Base-by-base conservation (phyloP, 306 rosid species). In the Casuarina glauca region DNA sequence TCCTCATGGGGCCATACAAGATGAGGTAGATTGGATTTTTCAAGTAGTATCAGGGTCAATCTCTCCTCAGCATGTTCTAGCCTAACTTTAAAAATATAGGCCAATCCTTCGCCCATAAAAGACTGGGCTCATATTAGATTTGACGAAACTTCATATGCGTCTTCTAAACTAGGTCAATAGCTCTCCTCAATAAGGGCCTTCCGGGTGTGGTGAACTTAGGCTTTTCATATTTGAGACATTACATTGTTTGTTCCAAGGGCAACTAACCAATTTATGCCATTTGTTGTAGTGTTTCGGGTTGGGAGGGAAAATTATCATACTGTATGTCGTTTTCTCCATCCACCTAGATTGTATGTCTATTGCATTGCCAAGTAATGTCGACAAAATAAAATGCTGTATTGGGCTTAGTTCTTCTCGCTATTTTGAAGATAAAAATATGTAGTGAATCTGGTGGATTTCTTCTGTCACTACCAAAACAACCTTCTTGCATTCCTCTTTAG, bases 401-500 rank as follows among this genome's bases (percentile, higher is more conserved):
- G 41, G 46, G 8, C 7, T 32, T 70, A 44, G 35, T 16, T 44
- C 5, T 54, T 44, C 44, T 13, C 5, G 1, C 54, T 52, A 10
- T 38, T 51, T 62, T 16, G 39, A 35, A n/a, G 44, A 45, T 12
- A 26, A 12, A 74, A 19, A 43, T 58, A 26, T 39, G 17, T 69
- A 16, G 71, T 57, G 41, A 46, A 44, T 57, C 16, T 43, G 53
- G 60, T 46, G 73, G 26, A 46, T 41, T 3, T 43, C 32, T 46
- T 70, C 10, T 41, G 9, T 43, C 8, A 39, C 26, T 16, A 55
- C 44, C 38, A 13, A 48, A 3, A 3, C 26, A 13, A 44, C 54
- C 6, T 51, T n/a, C 63, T 46, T 43, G 63, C 38, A 9, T 61
- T 60, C 41, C n/a, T 19, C 66, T 60, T 64, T 77, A 70, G 49